phyloP scores from a whole-genome alignment of 2,329 filamentous ascomycete genomes.

The Ophiocordyceps unilateralis region DNA sequence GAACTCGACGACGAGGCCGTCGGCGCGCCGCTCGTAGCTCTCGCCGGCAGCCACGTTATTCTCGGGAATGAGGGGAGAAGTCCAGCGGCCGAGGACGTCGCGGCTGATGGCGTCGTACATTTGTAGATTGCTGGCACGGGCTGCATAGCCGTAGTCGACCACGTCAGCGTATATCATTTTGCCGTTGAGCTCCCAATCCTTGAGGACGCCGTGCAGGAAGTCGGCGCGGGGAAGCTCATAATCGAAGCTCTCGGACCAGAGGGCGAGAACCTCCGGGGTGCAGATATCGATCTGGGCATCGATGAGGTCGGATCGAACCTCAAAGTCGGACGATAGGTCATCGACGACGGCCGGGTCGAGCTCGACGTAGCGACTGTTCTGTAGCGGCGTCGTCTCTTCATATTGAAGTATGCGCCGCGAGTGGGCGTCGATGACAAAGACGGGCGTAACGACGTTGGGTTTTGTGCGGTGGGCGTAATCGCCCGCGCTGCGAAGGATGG shows the following conservation, averaged over 20 bases:
- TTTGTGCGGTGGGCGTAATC: slow-evolving; percentile 56
- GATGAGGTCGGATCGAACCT: slow-evolving; percentile 73
- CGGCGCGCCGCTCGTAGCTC: slow-evolving; percentile 52
- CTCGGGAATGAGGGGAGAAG: slow-evolving; percentile 77
- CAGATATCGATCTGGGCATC: slow-evolving; percentile 96
- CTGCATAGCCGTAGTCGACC: slow-evolving; percentile 66
- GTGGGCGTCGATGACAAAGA: slow-evolving; percentile 72
- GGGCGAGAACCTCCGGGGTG: slow-evolving; percentile 80
- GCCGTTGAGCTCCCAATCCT: slow-evolving; percentile 92
- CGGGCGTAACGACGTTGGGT: slow-evolving; percentile 53
- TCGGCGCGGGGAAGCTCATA: slow-evolving; percentile 80
- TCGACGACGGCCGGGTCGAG: slow-evolving; percentile 70
- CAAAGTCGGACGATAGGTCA: slow-evolving; percentile 52
- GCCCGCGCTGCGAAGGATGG: slow-evolving; percentile 70
- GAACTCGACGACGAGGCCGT: slow-evolving; percentile 62
- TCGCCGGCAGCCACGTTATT: slow-evolving; percentile 69
- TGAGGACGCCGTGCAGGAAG: slow-evolving; percentile 81
- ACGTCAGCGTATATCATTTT: slow-evolving; percentile 93
- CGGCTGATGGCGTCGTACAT: slow-evolving; percentile 80
- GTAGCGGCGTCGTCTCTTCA: slow-evolving; percentile 65
- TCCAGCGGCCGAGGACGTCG: slow-evolving; percentile 76
- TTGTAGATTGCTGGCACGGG: slow-evolving; percentile 68
- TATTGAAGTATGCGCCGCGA: slow-evolving; percentile 81
- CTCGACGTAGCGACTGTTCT: slow-evolving; percentile 45
- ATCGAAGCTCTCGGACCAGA: slow-evolving; percentile 97